Base-by-base conservation (phyloP, 2,329 filamentous ascomycete genomes). In the Rhinocladiella similis region DNA sequence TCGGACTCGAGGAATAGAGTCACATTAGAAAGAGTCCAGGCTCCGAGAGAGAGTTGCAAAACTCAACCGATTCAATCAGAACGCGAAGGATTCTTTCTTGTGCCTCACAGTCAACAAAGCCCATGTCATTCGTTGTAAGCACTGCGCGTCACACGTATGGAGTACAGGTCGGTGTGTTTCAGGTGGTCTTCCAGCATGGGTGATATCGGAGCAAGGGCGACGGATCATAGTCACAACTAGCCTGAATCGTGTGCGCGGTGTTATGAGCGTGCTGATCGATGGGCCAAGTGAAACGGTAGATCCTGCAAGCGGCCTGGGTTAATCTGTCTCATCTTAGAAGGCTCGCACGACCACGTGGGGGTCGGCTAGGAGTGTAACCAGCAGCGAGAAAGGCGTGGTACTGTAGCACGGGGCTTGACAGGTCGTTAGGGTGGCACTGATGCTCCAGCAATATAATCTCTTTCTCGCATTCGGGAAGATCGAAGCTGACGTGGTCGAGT, bases 251-350 rank as follows among this genome's bases (percentile, higher is more conserved):
- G 43, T 25, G 22, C 12, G 19, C 20, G 7, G 43, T 16, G 25
- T 46, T 27, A 27, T 4, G n/a, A 20, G 25, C 29, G 20, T 46
- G 20, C 43, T 27, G 19, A 46, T 46, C 27, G 22, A 43, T 27
- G 39, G 49, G 46, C 50, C 52, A 50, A 53, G 45, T 59, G 56
- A 59, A 59, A 59, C 56, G 38, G 36, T 41, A 54, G 50, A 43
- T 33, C 47, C 56, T 59, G 56, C 56, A 59, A 42, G 52, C 25
- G 56, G 53, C 56, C 56, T 59, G 43, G 20, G 27, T 45, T 25
- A 41, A 47, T 49, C 47, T 49, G 47, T 20, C 7, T 33, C 43
- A 29, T 20, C 43, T 46, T 27, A 25, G 19, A 9, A 14, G 20
- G 19, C 43, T 27, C n/a, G 20, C n/a, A n/a, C 22, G 12, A 29